Conservation (phyloP, 2,329 filamentous ascomycete genomes). For the Beauveria sp. region DNA sequence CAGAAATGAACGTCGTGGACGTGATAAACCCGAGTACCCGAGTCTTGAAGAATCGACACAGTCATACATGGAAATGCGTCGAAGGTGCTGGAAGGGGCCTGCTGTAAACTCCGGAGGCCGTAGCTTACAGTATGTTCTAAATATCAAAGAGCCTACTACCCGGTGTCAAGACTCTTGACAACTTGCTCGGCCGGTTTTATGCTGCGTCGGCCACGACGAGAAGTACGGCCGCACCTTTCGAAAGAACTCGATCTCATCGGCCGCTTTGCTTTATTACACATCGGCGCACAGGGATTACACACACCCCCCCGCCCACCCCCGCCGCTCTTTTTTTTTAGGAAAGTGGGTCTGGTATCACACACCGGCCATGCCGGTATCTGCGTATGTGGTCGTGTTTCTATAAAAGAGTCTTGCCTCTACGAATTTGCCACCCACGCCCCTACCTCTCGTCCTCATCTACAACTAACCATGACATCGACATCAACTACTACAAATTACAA, state of each 20-base stretch:
- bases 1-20: not conserved
- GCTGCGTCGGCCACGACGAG: not conserved
- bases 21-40: not conserved
- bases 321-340: not conserved
- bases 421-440: constrained; percentile 11
- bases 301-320: not conserved
- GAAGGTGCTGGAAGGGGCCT: not conserved
- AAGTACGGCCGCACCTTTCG: constrained; percentile 5
- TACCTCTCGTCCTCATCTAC: constrained; percentile 3
- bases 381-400: not conserved
- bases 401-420: constrained; percentile 5
- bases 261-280: constrained; percentile 1
- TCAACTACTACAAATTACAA: not conserved
- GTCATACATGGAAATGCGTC: not conserved
- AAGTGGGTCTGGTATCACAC: not conserved
- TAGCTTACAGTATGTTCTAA: not conserved
- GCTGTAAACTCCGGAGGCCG: not conserved
- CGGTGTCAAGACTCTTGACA: not conserved
- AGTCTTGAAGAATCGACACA: not conserved
- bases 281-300: not conserved
- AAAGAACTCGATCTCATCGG: constrained; percentile 9
- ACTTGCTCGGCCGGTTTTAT: not conserved
- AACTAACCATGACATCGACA: constrained; percentile 6
- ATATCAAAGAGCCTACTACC: not conserved
- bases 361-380: constrained; percentile 5